Evolutionary conservation across 441 rosid species (phyloP).

Genomic region (Raphanus hybrid): DNA sequence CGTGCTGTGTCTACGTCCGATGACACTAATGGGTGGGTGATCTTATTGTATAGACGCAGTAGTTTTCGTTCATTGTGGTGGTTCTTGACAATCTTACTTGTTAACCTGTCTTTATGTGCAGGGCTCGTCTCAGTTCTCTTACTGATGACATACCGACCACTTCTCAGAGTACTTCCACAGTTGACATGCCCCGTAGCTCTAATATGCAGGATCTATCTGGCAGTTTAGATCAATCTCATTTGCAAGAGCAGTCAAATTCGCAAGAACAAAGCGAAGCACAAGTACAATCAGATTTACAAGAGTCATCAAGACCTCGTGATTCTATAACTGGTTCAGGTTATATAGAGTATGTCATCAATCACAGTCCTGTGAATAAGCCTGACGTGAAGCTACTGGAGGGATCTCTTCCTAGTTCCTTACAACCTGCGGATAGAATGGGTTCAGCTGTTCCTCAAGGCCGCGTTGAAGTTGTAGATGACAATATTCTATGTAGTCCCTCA

Average conservation of each 20-base stretch:
- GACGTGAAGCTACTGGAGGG: slow-evolving; percentile 57
- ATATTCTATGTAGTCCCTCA: slow-evolving; percentile 46
- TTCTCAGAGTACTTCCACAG: slow-evolving; percentile 61
- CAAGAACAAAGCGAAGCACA: slow-evolving; percentile 36
- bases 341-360: slow-evolving; percentile 63
- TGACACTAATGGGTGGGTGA: slow-evolving; percentile 43
- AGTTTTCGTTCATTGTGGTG: slow-evolving; percentile 19
- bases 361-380: slow-evolving; percentile 52
- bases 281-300: slow-evolving; percentile 42
- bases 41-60: background rate
- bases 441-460: slow-evolving; percentile 49
- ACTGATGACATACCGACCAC: slow-evolving; percentile 44
- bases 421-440: slow-evolving; percentile 47
- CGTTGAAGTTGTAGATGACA: slow-evolving; percentile 46
- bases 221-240: slow-evolving; percentile 35
- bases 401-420: slow-evolving; percentile 49
- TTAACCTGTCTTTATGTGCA: slow-evolving; percentile 22
- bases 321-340: slow-evolving; percentile 70
- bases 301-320: slow-evolving; percentile 63
- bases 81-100: slow-evolving; percentile 11
- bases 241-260: slow-evolving; percentile 31
- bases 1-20: slow-evolving; percentile 43
- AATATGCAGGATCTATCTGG: slow-evolving; percentile 42
- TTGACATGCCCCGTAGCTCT: slow-evolving; percentile 65
- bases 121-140: slow-evolving; percentile 35